Evolutionary conservation across 345 rosid species (phyloP).

Genomic region (Linum trigynum): DNA sequence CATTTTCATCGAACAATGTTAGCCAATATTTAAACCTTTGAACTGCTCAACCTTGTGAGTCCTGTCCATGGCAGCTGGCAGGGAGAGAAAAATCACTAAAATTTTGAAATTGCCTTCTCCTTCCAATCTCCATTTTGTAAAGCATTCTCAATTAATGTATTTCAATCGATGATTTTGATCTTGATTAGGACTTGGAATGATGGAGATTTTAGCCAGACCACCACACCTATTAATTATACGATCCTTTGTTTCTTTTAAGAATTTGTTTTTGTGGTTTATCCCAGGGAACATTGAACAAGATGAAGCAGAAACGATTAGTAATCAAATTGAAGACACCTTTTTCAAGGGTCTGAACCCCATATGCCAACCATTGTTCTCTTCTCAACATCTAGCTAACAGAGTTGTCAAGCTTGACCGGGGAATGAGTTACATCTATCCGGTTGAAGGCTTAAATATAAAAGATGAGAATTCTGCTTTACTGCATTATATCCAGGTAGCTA

Average conservation of each 20-base stretch:
- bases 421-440: constrained; percentile 41
- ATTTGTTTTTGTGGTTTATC: background rate
- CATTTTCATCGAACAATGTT: too few species aligned
- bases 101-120: background rate
- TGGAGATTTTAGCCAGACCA: too few species aligned
- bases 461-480: constrained; percentile 77
- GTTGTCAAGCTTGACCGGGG: constrained; percentile 63
- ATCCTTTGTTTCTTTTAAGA: too few species aligned
- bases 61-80: too few species aligned
- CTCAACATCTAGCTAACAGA: constrained; percentile 72
- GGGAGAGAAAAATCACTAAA: background rate
- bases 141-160: background rate
- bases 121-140: background rate
- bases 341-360: constrained; percentile 48
- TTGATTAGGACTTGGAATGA: too few species aligned
- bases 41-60: background rate
- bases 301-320: constrained; percentile 65
- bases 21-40: too few species aligned
- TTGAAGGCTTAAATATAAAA: constrained; percentile 63
- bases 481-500: constrained; percentile 78
- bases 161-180: constrained; percentile 1
- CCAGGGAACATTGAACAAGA: constrained; percentile 62
- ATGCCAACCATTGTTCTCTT: constrained; percentile 62
- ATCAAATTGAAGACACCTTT: constrained; percentile 50
- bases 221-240: too few species aligned